These are phyloP conservation scores for Sarocladium kiliense DNA, from an alignment of 2,329 filamentous ascomycete species.

Conservation along the genomic window DNA sequence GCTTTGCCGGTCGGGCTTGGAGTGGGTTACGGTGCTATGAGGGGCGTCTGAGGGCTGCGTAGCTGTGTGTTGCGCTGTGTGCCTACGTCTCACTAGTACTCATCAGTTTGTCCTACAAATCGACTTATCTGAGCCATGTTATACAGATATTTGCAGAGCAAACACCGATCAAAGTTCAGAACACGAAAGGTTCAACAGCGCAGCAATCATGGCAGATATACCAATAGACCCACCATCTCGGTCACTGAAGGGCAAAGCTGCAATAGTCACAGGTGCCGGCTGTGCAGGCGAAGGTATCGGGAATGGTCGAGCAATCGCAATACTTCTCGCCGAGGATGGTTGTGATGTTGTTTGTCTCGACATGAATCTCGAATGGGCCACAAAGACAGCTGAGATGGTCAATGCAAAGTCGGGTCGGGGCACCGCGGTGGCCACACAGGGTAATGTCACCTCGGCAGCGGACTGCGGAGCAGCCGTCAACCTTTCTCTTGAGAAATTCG, in stretches of 20 bases:
- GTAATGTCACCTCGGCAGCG: constrained; percentile 47
- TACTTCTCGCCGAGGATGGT: constrained; percentile 50
- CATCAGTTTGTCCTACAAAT: too few relatives aligned
- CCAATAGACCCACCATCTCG: constrained; percentile 15
- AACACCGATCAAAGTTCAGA: too few relatives aligned
- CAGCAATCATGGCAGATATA: constrained; percentile 1
- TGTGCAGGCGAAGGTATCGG: constrained; percentile 46
- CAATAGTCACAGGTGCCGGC: constrained; percentile 20
- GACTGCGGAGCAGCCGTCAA: constrained; percentile 40
- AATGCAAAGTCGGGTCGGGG: constrained; percentile 30
- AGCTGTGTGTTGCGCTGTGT: too few relatives aligned
- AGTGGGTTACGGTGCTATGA: too few relatives aligned
- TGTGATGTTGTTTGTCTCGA: constrained; percentile 52
- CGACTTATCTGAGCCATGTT: too few relatives aligned
- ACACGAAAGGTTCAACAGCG: too few relatives aligned
- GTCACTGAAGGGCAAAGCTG: constrained; percentile 19
- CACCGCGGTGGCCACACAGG: constrained; percentile 35
- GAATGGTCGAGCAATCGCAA: constrained; percentile 48
- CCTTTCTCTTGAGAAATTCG: constrained; percentile 41
- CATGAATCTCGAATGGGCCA: constrained; percentile 40
- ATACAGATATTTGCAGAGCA: too few relatives aligned
- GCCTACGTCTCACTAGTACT: too few relatives aligned
- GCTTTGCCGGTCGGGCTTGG: too few relatives aligned
- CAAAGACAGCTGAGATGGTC: constrained; percentile 50
- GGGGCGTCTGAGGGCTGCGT: too few relatives aligned